These are phyloP conservation scores for Entamoeba invadens DNA, from an alignment of 208 protist genomes.

Conservation along the genomic window DNA sequence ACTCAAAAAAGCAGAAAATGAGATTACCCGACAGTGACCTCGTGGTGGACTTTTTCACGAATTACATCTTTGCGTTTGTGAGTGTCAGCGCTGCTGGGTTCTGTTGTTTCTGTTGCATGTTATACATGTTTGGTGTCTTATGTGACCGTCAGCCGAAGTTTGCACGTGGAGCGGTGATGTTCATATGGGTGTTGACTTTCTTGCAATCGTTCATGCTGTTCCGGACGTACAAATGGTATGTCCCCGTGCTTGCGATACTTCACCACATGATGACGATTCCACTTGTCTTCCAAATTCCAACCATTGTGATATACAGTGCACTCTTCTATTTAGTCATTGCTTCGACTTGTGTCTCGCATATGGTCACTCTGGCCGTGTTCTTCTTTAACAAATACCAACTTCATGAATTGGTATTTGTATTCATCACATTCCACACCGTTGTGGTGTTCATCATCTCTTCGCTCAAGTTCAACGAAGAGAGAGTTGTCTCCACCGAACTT, in stretches of 20 bases:
- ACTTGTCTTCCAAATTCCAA: neutral
- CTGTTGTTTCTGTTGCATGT: neutral
- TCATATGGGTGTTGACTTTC: neutral
- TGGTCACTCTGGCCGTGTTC: neutral
- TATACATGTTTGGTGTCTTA: neutral
- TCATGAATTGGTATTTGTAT: neutral
- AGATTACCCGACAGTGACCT: neutral
- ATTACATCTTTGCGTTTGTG: neutral
- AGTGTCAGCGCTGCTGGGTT: neutral
- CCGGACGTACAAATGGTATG: neutral
- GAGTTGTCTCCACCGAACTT: neutral
- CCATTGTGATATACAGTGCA: neutral
- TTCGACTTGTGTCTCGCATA: neutral
- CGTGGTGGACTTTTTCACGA: neutral
- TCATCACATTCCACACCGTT: neutral
- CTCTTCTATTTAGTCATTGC: neutral
- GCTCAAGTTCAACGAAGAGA: neutral
- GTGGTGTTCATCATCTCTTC: neutral
- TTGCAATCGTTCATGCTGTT: neutral
- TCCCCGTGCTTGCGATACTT: neutral
- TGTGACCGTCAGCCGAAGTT: neutral
- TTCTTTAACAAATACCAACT: neutral
- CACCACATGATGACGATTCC: neutral
- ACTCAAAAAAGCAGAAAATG: neutral
- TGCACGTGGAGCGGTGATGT: neutral